Evolutionary conservation across 345 rosid genomes (phyloP).

Genomic region (Lagerstroemia speciosa): DNA sequence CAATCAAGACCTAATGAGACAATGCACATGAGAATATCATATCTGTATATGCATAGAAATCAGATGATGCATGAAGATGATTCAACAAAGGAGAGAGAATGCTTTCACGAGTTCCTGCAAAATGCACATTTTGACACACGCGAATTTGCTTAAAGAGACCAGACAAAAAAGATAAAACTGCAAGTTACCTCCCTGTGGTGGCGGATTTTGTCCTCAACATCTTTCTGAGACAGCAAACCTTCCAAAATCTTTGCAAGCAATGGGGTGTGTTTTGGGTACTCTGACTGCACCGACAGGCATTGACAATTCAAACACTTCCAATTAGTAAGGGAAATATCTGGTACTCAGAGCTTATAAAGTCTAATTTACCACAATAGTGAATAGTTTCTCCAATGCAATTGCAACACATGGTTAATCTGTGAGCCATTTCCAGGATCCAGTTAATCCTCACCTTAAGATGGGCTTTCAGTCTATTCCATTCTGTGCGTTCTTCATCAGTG

Average conservation of each 20-base stretch:
- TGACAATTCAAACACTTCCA: conserved; percentile 10
- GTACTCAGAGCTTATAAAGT: neutral
- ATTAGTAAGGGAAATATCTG: neutral
- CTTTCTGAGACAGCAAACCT: conserved; percentile 53
- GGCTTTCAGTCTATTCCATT: conserved; percentile 59
- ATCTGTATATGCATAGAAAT: too few species aligned
- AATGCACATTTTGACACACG: neutral
- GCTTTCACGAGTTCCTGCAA: neutral
- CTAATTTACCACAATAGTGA: neutral
- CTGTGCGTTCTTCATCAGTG: conserved; percentile 63
- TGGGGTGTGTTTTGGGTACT: conserved; percentile 69
- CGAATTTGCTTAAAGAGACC: neutral
- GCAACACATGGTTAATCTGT: neutral
- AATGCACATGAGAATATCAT: too few species aligned
- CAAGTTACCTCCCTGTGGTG: conserved; percentile 57
- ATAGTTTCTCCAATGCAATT: neutral
- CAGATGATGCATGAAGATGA: too few species aligned
- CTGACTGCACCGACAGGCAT: conserved; percentile 45
- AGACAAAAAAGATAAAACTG: neutral
- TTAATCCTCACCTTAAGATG: conserved; percentile 53
- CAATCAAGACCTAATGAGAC: too few species aligned
- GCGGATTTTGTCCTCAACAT: conserved; percentile 50
- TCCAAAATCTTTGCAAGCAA: conserved; percentile 83
- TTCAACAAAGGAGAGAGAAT: neutral
- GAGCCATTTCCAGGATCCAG: neutral